Base-by-base conservation (phyloP, 768 basidiomycete genomes). In the Lentinula boryana region DNA sequence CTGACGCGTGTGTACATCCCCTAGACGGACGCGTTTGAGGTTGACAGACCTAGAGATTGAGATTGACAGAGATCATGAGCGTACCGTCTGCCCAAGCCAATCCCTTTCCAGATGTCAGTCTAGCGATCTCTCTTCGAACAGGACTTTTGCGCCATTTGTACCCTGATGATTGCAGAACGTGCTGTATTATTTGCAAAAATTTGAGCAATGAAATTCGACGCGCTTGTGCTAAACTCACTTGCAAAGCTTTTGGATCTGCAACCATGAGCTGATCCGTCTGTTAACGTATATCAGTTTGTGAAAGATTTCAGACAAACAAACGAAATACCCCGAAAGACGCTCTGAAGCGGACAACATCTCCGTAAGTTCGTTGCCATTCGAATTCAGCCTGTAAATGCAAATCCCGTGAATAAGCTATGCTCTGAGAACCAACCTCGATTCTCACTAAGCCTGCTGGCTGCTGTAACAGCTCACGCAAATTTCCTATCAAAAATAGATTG, bases 241-340 rank as follows among this genome's bases (percentile, higher is more conserved):
- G n/a, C 72, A 56, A 35, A 2, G 72, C 72, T 58, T 72, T 69
- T 0, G 71, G 70, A 53, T 75, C 74, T 5, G 69, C 62, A 18
- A 72, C 63, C 65, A 70, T 68, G 16, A 75, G 58, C 58, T 64
- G 63, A 56, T 73, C 67, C 35, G 66, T 64, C 73, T 74, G 18
- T 31, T 35, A 27, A 13, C 5, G 36, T 15, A 31, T 7, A 6
- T 57, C 41, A 57, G 41, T 44, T 6, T 32, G 13, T 54, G 53
- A 40, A 9, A 40, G 12, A 1, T n/a, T 6, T 27, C 27, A 4
- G 21, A 16, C 23, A n/a, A 38, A 12, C 15, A 16, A 15, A 46
- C 18, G 8, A 38, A 31, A 10, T n/a, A 62, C 61, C 7, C 38
- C 43, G 33, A 62, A 40, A n/a, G 61, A 44, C 13, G 43, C 61